Evolutionary conservation across 2,329 filamentous ascomycete genomes (phyloP), one percentile per base, ranked within the genome.

Genomic region (Claviceps digitariae): DNA sequence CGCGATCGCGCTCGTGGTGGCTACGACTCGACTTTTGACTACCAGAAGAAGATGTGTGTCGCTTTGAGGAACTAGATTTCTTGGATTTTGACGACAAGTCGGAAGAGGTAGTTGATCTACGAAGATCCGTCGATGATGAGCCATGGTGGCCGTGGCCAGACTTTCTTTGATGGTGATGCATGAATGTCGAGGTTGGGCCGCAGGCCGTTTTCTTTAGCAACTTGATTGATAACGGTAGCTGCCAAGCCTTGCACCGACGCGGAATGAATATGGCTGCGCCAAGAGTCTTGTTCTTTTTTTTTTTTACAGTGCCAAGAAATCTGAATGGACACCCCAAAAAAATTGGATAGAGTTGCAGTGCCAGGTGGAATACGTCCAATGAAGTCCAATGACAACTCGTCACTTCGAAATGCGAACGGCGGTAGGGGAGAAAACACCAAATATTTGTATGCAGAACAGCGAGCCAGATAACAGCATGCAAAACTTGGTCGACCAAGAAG

Each of bases 81-180:
- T 74, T 75, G 58, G 72, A 69, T 57, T 73, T 74, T 10, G 73
- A 61, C 43, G 72, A 64, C 15, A 43, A 29, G 53, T 78, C 75
- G 51, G 71, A 67, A 40, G 69, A 66, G 8, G 68, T 66, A 55
- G 73, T 72, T 31, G 72, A 67, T 61, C 76, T 78, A 60, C 77
- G 74, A 25, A 77, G 72, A 59, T 81, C 78, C 44, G 77, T 78
- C 66, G 71, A 71, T 52, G 77, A 78, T 45, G 74, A 71, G 65
- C 76, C 77, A 55, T 70, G 69, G 56, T 73, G 72, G 61, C 66
- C 69, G 66, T 78, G 75, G 56, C 78, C 77, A 47, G 78, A 81
- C 67, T 74, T 79, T 63, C 74, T 74, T 61, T 78, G 74, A 55
- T 71, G 72, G 64, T 81, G 77, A 66, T 79, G 75, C 78, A 81